A percentile compares a stretch with the other conserved stretches of the same genome.
Conservation (phyloP, 257 asterid species). For the Lycium ferocissimum region DNA sequence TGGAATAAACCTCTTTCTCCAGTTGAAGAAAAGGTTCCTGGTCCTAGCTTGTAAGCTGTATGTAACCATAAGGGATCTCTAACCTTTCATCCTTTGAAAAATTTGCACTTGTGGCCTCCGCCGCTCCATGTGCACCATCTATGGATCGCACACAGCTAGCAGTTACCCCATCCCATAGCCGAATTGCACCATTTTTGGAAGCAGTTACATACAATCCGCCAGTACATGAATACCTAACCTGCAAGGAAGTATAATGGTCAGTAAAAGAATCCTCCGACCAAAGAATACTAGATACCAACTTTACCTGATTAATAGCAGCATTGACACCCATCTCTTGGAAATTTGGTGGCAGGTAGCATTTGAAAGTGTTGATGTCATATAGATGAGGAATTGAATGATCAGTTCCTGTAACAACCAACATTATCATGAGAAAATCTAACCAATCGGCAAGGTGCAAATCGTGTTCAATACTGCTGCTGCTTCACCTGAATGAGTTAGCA, state of each 20-base stretch:
- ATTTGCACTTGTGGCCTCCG: constrained; percentile 76
- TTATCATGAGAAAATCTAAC: not conserved
- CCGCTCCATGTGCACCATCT: constrained; percentile 77
- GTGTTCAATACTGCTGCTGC: not conserved
- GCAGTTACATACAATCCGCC: constrained; percentile 90
- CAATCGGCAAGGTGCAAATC: not conserved
- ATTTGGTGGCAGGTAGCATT: constrained; percentile 74
- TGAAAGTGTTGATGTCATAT: constrained; percentile 81
- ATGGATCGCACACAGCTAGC: constrained; percentile 75
- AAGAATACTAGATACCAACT: not conserved
- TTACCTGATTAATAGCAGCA: constrained; percentile 88
- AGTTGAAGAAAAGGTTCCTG: not conserved
- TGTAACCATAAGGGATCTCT: constrained; percentile 11
- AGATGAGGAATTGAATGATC: constrained; percentile 83
- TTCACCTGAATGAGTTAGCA: constrained; percentile 20
- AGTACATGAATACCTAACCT: constrained; percentile 79
- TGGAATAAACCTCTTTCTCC: not conserved
- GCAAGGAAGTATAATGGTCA: constrained; percentile 26
- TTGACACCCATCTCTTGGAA: constrained; percentile 63
- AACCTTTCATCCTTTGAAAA: constrained; percentile 85
- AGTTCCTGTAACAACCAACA: constrained; percentile 60
- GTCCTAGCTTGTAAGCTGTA: constrained; percentile 25
- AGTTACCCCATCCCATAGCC: constrained; percentile 86
- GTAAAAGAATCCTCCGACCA: not conserved
- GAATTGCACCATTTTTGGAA: constrained; percentile 80